Base-by-base conservation (phyloP, 1,139 yeast species). In the Candida anutae region DNA sequence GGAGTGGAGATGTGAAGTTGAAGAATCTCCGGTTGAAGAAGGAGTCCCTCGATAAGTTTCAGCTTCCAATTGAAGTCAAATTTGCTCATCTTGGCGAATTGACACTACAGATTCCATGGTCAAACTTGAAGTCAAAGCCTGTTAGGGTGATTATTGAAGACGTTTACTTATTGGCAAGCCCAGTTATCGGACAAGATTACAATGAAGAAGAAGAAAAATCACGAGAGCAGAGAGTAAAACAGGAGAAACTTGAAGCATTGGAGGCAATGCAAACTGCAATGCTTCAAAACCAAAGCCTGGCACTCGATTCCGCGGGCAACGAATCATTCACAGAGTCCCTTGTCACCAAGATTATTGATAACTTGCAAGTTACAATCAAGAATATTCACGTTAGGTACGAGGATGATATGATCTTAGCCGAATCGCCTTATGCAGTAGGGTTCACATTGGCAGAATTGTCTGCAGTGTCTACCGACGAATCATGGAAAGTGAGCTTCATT, bases 1-100 rank as follows among this genome's bases (percentile, higher is more conserved):
- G 98, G 95, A 77, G 90, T 45, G 99, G 99, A 17, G 97, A 90
- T 62, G 98, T 88, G 26, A 85, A 84, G 49, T 62, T 93, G 29
- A 69, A 69, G 38, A 77, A 88, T 49, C 65, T 93, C 37, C 70
- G 80, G 37, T 63, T 93, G 34, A 84, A 84, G 54, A 72, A 76
- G 36, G 88, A 79, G 53, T 88, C 96, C 6, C 62, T 93, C 26
- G 98, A 90, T 50, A 73, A 81, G 45, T 69, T 90, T 40, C 76
- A 81, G 39, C 59, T 93, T 25, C 98, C 98, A 1, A 60, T 90
- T 22, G 85, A 87, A 50, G 93, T 93, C n/a, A 71, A 74, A 37
- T 84, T 82, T 50, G 99, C 98, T 21, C 88, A 85, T 46, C 54
- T 93, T 34, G 98, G 97, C 1, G 87, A 82, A 39, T 63, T 93